Percentiles rank a stretch among this genome's conserved stretches.
These are phyloP conservation scores for Beta lomatogona DNA, from an alignment of 179 eudicot genomes.

Conservation along the genomic window DNA sequence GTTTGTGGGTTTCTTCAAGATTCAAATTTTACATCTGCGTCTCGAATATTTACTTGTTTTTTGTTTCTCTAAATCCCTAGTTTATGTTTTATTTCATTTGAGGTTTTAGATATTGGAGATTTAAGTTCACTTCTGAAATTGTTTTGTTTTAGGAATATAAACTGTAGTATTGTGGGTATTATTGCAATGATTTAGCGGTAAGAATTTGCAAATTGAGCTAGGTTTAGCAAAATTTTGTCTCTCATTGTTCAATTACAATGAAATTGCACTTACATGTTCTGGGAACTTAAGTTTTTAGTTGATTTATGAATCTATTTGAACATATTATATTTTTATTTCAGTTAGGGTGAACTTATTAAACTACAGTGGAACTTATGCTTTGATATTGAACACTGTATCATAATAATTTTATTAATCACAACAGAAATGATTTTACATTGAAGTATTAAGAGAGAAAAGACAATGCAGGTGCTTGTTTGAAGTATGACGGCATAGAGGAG, in stretches of 20 bases:
- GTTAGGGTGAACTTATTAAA: not conserved
- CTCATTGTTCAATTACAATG: not conserved
- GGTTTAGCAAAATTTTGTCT: not conserved
- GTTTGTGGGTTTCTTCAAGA: not conserved
- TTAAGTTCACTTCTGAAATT: not conserved
- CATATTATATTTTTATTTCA: not conserved
- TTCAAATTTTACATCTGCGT: constrained; percentile 1
- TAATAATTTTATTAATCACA: not conserved
- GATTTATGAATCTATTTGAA: not conserved
- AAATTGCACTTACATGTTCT: not conserved
- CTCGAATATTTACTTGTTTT: not conserved
- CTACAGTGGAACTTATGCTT: not conserved
- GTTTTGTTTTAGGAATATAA: not conserved
- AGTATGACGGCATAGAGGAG: too few relatives aligned
- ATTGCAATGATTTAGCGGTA: not conserved
- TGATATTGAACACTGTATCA: too few relatives aligned
- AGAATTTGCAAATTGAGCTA: not conserved
- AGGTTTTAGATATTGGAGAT: not conserved
- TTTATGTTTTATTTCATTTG: not conserved
- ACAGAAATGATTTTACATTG: too few relatives aligned
- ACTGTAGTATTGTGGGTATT: not conserved
- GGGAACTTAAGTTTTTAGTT: not conserved
- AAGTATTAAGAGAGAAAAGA: too few relatives aligned
- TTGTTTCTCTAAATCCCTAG: not conserved
- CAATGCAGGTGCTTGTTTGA: too few relatives aligned